phyloP scores from a whole-genome alignment of 139 green algal genomes.

The Picochlorum costavermella region DNA sequence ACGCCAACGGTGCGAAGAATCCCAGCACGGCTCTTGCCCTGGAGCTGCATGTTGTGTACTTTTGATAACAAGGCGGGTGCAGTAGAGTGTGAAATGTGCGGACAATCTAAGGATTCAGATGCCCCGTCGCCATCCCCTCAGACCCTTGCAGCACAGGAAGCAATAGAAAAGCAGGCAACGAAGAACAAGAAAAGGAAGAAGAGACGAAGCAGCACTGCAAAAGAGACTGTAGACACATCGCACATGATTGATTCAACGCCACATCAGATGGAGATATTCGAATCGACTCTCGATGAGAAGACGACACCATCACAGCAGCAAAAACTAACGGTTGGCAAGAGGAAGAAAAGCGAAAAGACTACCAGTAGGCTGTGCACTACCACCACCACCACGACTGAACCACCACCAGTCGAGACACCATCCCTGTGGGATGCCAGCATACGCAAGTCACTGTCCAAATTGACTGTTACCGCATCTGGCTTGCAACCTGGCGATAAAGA shows the following conservation, averaged over 20 bases:
- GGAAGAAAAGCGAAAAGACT: too few species aligned
- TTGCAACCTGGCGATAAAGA: slow-evolving; percentile 3
- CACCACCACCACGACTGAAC: too few species aligned
- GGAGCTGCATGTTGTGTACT: slow-evolving; percentile 33
- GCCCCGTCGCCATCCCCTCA: background rate
- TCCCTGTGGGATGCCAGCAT: background rate
- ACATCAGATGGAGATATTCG: too few species aligned
- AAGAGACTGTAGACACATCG: too few species aligned
- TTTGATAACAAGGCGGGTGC: slow-evolving; percentile 28
- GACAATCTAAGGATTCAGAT: background rate
- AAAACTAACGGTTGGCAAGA: too few species aligned
- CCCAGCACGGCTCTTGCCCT: slow-evolving; percentile 29
- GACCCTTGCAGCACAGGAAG: background rate
- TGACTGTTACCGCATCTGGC: slow-evolving; percentile 3
- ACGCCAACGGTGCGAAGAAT: slow-evolving; percentile 6
- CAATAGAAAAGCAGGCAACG: background rate
- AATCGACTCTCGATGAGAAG: too few species aligned
- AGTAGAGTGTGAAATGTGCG: slow-evolving; percentile 22
- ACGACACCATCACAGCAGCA: too few species aligned
- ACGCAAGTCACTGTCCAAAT: background rate
- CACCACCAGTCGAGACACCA: too few species aligned
- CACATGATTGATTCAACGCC: too few species aligned
- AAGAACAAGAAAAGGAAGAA: background rate
- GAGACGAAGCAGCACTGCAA: background rate
- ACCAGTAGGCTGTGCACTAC: too few species aligned